Base-by-base conservation (phyloP, 352 stramenopile genomes). In the Pilasporangium apinafurcum region DNA sequence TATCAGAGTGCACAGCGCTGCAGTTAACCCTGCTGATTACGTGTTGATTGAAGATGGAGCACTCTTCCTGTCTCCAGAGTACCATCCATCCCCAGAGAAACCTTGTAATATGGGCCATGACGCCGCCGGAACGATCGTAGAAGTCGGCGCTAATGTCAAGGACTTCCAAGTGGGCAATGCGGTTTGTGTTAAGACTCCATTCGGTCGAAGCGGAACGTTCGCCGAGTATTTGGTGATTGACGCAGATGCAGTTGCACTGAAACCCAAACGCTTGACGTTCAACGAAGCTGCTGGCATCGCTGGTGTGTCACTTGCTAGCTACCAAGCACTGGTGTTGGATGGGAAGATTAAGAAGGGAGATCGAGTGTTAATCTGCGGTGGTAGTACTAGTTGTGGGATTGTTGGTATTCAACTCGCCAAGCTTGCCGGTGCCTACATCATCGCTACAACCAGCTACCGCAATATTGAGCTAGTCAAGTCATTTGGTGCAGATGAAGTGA, bases 21-120 rank as follows among this genome's bases (percentile, higher is more conserved):
- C 61, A 5, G 66, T 85, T 34, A 86, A 88, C 56, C 72, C 76
- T 12, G 65, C 72, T 5, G 75, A 87, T 48, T 80, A 80, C 37
- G 80, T 80, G 55, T 38, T 83, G 28, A 65, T 75, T 22, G 48
- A 68, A 34, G 37, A 58, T 25, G 20, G 10, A 16, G 52, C 57
- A 14, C n/a, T 7, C 8, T 44, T 50, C 18, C 54, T 81, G 28
- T 22, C 28, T 3, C 63, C 54, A 12, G 52, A 51, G n/a, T 39
- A 55, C 21, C 51, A 60, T 30, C 59, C 56, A 8, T 51, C 56
- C 12, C 26, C 50, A n/a, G 52, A 51, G 35, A 58, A 64, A 37
- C 57, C 57, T 13, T 7, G 13, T 14, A 16, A 20, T 8, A 22
- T 22, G 9, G 33, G 33, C 8, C 24, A 25, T 20, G 33, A 38